Conservation (phyloP, 2,329 filamentous ascomycete species). For the Fusarium aywerte region DNA sequence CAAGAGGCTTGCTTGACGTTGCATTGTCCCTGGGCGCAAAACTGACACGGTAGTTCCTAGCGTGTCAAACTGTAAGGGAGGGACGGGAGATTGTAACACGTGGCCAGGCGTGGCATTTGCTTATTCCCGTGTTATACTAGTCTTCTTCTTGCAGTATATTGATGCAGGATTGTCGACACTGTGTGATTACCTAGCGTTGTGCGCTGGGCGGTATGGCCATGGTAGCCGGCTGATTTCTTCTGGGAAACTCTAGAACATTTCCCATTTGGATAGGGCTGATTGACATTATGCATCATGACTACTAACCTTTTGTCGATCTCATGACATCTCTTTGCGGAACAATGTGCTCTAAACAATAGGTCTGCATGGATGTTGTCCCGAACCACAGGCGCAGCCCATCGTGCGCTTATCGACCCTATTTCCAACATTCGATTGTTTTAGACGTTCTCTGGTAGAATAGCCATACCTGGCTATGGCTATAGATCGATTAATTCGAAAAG, state of each 20-base stretch:
- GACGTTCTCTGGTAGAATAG: too few species aligned
- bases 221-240: background rate
- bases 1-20: background rate
- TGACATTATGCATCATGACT: background rate
- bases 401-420: too few species aligned
- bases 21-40: background rate
- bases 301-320: rapidly evolving
- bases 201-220: background rate
- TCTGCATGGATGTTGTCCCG: too few species aligned
- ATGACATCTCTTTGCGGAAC: background rate
- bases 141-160: background rate
- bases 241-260: background rate
- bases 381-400: too few species aligned
- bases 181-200: background rate
- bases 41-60: background rate
- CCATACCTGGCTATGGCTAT: too few species aligned
- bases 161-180: background rate
- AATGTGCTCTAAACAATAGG: too few species aligned
- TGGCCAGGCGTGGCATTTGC: background rate
- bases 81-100: constrained; percentile 2
- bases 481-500: too few species aligned
- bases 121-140: background rate
- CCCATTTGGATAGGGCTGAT: background rate
- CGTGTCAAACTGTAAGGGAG: background rate
- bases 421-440: too few species aligned